Percentiles rank a stretch among this genome's conserved stretches.
phyloP scores from a whole-genome alignment of 345 rosid species.

The Triadica sebifera region DNA sequence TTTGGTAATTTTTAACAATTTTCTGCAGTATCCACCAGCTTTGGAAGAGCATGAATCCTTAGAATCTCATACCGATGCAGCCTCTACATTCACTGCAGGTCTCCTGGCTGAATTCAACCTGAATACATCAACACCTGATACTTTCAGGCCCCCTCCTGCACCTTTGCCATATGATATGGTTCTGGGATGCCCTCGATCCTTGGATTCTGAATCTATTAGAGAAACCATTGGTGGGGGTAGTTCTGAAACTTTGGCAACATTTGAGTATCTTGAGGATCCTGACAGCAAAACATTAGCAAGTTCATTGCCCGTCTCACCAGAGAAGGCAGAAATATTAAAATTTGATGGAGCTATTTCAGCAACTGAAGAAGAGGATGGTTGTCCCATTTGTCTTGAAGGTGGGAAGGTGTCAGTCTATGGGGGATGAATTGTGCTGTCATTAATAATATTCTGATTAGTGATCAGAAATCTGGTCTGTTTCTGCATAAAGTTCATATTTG shows the following conservation, averaged over 20 bases:
- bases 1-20: constrained; percentile 19
- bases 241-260: constrained; percentile 23
- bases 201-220: constrained; percentile 25
- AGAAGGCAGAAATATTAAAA: constrained; percentile 46
- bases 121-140: constrained; percentile 34
- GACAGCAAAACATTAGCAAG: constrained; percentile 48
- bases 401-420: background rate
- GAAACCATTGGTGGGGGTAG: constrained; percentile 23
- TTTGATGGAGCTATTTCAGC: constrained; percentile 28
- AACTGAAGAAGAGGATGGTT: constrained; percentile 30
- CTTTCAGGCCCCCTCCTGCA: constrained; percentile 32
- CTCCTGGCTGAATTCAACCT: constrained; percentile 56
- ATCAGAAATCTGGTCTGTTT: background rate
- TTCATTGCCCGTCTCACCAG: constrained; percentile 46
- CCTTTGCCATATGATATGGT: constrained; percentile 31
- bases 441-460: background rate
- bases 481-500: background rate
- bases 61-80: constrained; percentile 20
- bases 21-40: constrained; percentile 33
- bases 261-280: constrained; percentile 36
- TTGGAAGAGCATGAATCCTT: constrained; percentile 27
- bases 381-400: constrained; percentile 39
- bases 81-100: constrained; percentile 37
- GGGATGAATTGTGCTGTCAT: background rate
- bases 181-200: constrained; percentile 23